A percentile compares a stretch with the other conserved stretches of the same genome.
Evolutionary conservation across 176 grass and related monocot species (phyloP).

Genomic region (Bromus sterilis): DNA sequence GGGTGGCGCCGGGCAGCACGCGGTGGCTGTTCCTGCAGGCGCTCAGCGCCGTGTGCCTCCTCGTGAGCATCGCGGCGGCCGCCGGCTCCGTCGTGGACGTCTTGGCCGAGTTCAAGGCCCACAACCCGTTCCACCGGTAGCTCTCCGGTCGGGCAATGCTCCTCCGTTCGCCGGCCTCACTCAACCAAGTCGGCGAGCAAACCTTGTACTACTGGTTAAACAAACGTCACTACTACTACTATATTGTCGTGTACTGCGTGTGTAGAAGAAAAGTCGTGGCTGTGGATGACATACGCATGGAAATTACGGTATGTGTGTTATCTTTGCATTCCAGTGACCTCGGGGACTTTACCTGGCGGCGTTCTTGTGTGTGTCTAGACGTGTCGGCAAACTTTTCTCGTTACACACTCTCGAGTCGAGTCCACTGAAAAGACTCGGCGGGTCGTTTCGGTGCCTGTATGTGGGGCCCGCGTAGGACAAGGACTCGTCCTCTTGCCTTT

Average conservation of each 20-base stretch:
- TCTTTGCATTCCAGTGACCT: neutral
- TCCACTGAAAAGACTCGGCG: neutral
- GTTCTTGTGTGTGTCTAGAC: neutral
- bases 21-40: conserved; percentile 27
- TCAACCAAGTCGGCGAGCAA: neutral
- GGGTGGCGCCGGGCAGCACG: conserved; percentile 28
- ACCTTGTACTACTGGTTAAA: neutral
- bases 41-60: conserved; percentile 36
- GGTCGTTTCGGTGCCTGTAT: neutral
- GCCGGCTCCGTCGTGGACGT: conserved; percentile 47
- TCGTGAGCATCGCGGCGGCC: conserved; percentile 21
- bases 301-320: neutral
- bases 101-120: conserved; percentile 24
- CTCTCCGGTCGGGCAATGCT: neutral
- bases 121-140: neutral
- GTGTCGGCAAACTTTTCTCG: neutral
- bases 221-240: neutral
- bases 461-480: too few species aligned
- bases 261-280: neutral
- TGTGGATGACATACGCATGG: neutral
- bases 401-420: neutral
- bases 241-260: neutral
- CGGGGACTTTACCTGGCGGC: neutral
- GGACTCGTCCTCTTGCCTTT: too few species aligned
- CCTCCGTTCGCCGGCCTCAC: neutral